These are phyloP conservation scores for Cyberlindnera saturnus DNA, from an alignment of 805 yeast genomes.

Conservation along the genomic window DNA sequence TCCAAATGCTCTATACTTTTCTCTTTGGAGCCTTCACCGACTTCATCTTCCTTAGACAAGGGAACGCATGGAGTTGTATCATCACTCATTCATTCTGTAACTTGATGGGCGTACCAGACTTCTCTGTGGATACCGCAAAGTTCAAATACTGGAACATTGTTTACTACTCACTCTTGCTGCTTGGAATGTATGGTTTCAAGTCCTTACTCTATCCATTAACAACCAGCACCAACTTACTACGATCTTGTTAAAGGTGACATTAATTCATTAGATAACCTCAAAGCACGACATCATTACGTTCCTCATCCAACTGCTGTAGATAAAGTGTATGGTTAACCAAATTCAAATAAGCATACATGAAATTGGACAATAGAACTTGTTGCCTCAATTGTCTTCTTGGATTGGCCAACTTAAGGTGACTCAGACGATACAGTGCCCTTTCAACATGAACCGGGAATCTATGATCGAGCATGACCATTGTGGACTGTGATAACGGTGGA, in stretches of 20 bases:
- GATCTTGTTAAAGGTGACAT: not conserved
- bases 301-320: conserved; percentile 54
- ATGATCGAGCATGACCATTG: conserved; percentile 74
- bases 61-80: conserved; percentile 50
- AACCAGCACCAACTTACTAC: not conserved
- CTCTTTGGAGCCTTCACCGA: conserved; percentile 67
- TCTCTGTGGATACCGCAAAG: conserved; percentile 11
- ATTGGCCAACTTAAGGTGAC: conserved; percentile 91
- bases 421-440: conserved; percentile 86
- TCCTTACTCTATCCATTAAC: conserved; percentile 18
- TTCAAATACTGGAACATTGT: conserved; percentile 24
- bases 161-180: conserved; percentile 34
- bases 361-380: conserved; percentile 88
- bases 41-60: conserved; percentile 44
- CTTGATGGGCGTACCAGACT: conserved; percentile 57
- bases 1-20: conserved; percentile 62
- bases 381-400: conserved; percentile 87
- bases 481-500: conserved; percentile 73
- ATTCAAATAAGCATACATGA: conserved; percentile 96
- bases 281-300: not conserved
- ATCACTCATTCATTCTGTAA: conserved; percentile 66
- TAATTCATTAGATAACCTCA: not conserved
- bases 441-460: conserved; percentile 94
- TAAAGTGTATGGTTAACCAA: conserved; percentile 87
- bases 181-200: conserved; percentile 39